phyloP scores from a whole-genome alignment of 2,329 filamentous ascomycete genomes.

The Harringtonia lauricola region DNA sequence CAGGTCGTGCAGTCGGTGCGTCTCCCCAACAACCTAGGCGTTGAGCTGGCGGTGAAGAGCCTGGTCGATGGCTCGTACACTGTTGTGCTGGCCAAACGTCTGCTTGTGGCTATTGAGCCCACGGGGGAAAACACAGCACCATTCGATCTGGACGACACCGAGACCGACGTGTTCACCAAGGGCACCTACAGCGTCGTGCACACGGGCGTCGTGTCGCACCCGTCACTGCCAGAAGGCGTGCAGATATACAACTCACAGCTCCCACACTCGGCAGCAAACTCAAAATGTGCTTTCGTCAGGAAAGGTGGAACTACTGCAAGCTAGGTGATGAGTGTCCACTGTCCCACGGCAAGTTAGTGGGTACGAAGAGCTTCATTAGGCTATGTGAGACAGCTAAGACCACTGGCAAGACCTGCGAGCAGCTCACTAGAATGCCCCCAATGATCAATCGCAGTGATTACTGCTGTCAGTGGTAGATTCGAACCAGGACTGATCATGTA shows the following conservation, averaged over 20 bases:
- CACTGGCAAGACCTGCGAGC: too few species aligned
- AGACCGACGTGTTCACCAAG: conserved; percentile 19
- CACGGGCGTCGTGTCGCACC: conserved; percentile 19
- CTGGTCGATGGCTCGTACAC: conserved; percentile 13
- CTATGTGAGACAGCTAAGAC: too few species aligned
- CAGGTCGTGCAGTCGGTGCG: conserved; percentile 21
- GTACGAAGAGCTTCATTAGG: too few species aligned
- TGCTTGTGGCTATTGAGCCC: conserved; percentile 25
- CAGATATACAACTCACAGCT: conserved; percentile 20
- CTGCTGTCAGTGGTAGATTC: too few species aligned
- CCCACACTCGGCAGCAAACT: too few species aligned
- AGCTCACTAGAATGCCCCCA: too few species aligned
- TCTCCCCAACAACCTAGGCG: conserved; percentile 14
- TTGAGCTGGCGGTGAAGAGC: conserved; percentile 18
- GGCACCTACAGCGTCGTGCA: conserved; percentile 22
- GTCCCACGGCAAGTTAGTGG: too few species aligned
- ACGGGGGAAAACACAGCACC: conserved; percentile 18
- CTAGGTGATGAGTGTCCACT: too few species aligned
- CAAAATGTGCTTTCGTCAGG: too few species aligned
- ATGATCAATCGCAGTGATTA: too few species aligned
- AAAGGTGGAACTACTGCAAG: too few species aligned
- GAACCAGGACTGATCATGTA: too few species aligned
- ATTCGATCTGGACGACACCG: conserved; percentile 20
- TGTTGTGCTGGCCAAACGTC: conserved; percentile 20
- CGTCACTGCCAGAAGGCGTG: conserved; percentile 17